Conservation (phyloP, 768 basidiomycete species). For the Lactifluus pinguis region DNA sequence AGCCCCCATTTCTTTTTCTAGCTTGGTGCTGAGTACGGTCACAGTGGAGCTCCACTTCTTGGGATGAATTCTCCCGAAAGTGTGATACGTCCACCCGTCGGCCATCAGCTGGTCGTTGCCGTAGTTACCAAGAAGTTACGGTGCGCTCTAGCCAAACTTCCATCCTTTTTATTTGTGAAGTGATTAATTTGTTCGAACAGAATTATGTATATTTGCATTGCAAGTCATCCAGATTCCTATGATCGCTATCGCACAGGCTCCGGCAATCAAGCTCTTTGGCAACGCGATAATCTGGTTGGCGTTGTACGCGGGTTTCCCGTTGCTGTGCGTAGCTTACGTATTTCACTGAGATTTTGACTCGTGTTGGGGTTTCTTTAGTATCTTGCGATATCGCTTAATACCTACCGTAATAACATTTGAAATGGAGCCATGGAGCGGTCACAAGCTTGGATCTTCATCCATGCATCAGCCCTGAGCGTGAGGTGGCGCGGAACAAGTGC, state of each 20-base stretch:
- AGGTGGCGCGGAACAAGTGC: no score
- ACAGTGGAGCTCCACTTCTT: conserved; percentile 93
- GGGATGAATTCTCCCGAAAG: conserved; percentile 96
- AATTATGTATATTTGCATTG: conserved; percentile 67
- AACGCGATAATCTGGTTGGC: conserved; percentile 93
- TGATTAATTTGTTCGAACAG: conserved; percentile 29
- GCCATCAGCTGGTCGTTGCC: conserved; percentile 88
- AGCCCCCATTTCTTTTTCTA: not conserved
- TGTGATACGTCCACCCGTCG: conserved; percentile 92
- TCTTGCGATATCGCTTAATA: not conserved
- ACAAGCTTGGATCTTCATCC: not conserved
- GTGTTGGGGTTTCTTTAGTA: not conserved
- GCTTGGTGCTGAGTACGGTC: not conserved
- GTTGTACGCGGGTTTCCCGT: conserved; percentile 84
- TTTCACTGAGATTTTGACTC: conserved; percentile 33
- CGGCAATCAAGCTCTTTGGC: conserved; percentile 68
- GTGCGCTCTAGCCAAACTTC: conserved; percentile 31
- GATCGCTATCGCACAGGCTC: conserved; percentile 70
- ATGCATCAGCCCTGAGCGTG: no score
- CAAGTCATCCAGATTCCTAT: conserved; percentile 88
- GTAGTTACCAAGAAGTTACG: conserved; percentile 89
- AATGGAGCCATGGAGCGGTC: not conserved
- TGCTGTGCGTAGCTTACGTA: conserved; percentile 75
- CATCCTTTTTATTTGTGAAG: not conserved
- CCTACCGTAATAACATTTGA: no score